Conservation (phyloP, 345 rosid species). For the Viola odorata region DNA sequence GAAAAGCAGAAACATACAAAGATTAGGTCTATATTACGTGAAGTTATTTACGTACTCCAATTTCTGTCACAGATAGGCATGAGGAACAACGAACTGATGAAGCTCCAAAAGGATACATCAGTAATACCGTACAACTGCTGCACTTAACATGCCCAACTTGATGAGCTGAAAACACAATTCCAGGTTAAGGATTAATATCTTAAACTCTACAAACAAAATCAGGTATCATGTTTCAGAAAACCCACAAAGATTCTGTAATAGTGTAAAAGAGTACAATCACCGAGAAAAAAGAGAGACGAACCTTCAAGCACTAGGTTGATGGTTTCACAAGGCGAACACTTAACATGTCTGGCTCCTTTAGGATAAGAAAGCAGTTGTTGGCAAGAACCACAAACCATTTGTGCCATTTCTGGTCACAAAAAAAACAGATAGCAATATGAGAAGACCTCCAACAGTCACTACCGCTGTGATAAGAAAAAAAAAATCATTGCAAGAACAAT, state of each 20-base stretch:
- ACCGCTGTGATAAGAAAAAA: too few relatives aligned
- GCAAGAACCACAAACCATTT: constrained; percentile 96
- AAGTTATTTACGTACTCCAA: constrained; percentile 46
- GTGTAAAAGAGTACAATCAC: background rate
- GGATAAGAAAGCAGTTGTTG: constrained; percentile 68
- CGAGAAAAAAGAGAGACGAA: constrained; percentile 24
- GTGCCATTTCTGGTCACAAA: constrained; percentile 53
- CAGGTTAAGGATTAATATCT: background rate
- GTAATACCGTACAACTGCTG: constrained; percentile 44
- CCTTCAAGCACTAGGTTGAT: constrained; percentile 84
- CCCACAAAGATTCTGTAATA: background rate
- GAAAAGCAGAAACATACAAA: background rate
- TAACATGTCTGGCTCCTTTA: constrained; percentile 53
- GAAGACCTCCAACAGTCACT: background rate
- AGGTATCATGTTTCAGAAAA: background rate
- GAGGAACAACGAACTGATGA: constrained; percentile 74
- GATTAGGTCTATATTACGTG: background rate
- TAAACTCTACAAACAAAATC: background rate
- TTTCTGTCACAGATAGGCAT: constrained; percentile 64
- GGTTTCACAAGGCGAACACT: constrained; percentile 62
- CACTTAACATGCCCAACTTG: constrained; percentile 76
- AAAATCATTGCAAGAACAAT: background rate
- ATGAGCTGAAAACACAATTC: constrained; percentile 43
- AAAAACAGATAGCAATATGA: background rate
- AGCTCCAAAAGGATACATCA: constrained; percentile 87